Base-by-base conservation (phyloP, 192 early-diverging fungal species). In the Coemansia sp. region DNA sequence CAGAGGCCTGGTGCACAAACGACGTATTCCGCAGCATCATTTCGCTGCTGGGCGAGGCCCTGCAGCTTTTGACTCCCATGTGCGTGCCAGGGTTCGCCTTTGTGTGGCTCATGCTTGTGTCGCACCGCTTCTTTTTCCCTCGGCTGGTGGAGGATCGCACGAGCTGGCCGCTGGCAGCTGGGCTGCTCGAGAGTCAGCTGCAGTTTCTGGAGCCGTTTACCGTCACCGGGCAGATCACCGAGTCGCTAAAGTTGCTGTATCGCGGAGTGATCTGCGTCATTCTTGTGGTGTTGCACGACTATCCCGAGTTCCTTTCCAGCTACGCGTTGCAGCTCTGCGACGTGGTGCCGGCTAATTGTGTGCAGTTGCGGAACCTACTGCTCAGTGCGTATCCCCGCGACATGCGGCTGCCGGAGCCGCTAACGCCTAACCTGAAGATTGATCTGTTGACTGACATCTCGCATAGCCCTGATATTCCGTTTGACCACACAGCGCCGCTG, bases 371-470 rank as follows among this genome's bases (percentile, higher is more conserved):
- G 28, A 99, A 99, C 69, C 78, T 99, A 66, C 91, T 99, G 56
- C 83, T 99, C n/a, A 94, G 93, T 59, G 95, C 97, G 3, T 97
- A 94, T 79, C 95, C 97, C 21, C 84, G 92, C 32, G 88, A 89
- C 55, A 96, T 97, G 95, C 86, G 93, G 22, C 83, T 97, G 58
- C 97, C 97, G 0, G 97, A 99, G 78, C 97, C 97, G 12, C 94
- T 97, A 70, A 93, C 94, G 4, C 94, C 93, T 5, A 94, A 95
- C 63, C 82, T 99, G 61, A 92, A 95, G 71, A 92, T 98, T 5
- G 93, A 94, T 54, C 73, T 92, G 53, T 82, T 97, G 51, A 88
- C 94, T 4, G 96, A 97, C 67, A 92, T 94, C 49, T 85, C 91
- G 55, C 89, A 91, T 61, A 83, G 89, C 7, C 96, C 96, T 1